Percentiles rank a stretch among this genome's conserved stretches.
Conservation (phyloP, 2,329 filamentous ascomycete species). For the Fusarium verrucosum region DNA sequence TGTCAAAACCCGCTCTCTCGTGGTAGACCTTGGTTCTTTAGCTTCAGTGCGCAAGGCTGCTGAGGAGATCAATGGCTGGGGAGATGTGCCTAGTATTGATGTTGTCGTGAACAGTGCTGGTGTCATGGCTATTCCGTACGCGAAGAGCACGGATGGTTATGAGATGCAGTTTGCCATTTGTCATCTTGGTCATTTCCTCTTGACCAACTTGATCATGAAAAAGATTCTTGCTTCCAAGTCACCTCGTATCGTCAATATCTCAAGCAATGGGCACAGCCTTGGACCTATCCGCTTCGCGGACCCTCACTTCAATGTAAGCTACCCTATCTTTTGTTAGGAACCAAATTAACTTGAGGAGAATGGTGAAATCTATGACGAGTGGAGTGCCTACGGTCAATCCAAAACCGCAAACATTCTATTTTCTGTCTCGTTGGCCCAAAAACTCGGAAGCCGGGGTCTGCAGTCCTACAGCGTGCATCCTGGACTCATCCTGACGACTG, state of each 20-base stretch:
- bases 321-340: background rate
- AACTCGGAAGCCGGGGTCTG: slow-evolving; percentile 45
- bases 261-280: slow-evolving; percentile 46
- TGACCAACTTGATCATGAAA: slow-evolving; percentile 56
- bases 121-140: slow-evolving; percentile 51
- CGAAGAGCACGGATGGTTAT: slow-evolving; percentile 49
- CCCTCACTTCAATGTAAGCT: slow-evolving; percentile 45
- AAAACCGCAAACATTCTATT: slow-evolving; percentile 53
- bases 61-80: slow-evolving; percentile 47
- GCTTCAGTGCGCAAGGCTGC: slow-evolving; percentile 53
- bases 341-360: slow-evolving; percentile 41
- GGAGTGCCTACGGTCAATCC: slow-evolving; percentile 51
- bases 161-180: slow-evolving; percentile 58
- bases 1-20: slow-evolving; percentile 48
- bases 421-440: slow-evolving; percentile 46
- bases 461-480: slow-evolving; percentile 50
- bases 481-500: slow-evolving; percentile 42
- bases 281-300: slow-evolving; percentile 49
- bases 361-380: slow-evolving; percentile 45
- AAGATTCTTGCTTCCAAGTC: slow-evolving; percentile 51
- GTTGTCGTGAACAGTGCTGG: slow-evolving; percentile 56
- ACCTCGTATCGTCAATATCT: slow-evolving; percentile 55
- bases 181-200: slow-evolving; percentile 58
- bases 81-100: slow-evolving; percentile 49
- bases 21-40: slow-evolving; percentile 54